Evolutionary conservation across 2,329 filamentous ascomycete genomes (phyloP).

Genomic region (Reticulascus tulasneorum): DNA sequence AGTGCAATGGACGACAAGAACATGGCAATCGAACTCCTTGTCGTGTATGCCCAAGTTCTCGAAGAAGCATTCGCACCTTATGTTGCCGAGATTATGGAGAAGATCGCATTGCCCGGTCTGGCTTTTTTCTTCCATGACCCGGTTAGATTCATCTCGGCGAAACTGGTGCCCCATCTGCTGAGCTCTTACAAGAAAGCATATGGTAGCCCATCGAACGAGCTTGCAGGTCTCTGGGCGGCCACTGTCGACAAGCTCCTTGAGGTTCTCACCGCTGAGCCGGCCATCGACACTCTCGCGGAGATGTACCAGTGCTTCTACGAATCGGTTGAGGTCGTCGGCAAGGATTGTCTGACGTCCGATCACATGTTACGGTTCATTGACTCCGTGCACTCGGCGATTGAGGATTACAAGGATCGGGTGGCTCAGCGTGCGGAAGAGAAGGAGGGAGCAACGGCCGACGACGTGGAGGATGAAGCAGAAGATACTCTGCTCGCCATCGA

Average conservation of each 20-base stretch:
- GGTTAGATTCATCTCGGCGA: slow-evolving; percentile 89
- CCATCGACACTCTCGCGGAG: slow-evolving; percentile 92
- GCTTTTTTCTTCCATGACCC: slow-evolving; percentile 99
- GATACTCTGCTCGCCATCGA: slow-evolving; percentile 89
- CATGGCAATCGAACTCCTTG: slow-evolving; percentile 97
- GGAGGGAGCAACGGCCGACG: slow-evolving; percentile 68
- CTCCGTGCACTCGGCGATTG: slow-evolving; percentile 76
- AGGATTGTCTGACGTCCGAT: slow-evolving; percentile 69
- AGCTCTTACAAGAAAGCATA: slow-evolving; percentile 93
- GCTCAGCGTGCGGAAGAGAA: slow-evolving; percentile 79
- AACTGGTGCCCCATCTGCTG: slow-evolving; percentile 87
- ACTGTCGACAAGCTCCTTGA: slow-evolving; percentile 91
- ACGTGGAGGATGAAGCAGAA: slow-evolving; percentile 85
- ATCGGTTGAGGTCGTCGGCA: slow-evolving; percentile 89
- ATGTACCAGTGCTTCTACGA: slow-evolving; percentile 99
- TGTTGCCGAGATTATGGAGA: slow-evolving; percentile 90
- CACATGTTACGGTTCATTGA: slow-evolving; percentile 89
- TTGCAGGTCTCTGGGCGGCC: slow-evolving; percentile 76
- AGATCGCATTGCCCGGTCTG: slow-evolving; percentile 88
- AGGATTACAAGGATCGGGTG: slow-evolving; percentile 90
- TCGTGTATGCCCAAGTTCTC: slow-evolving; percentile 95
- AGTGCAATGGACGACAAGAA: slow-evolving; percentile 97
- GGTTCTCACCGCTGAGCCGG: slow-evolving; percentile 87
- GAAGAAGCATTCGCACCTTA: slow-evolving; percentile 89
- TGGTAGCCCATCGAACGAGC: slow-evolving; percentile 72